phyloP scores from a whole-genome alignment of 495 filamentous ascomycete genomes.

The Xylaria longipes region DNA sequence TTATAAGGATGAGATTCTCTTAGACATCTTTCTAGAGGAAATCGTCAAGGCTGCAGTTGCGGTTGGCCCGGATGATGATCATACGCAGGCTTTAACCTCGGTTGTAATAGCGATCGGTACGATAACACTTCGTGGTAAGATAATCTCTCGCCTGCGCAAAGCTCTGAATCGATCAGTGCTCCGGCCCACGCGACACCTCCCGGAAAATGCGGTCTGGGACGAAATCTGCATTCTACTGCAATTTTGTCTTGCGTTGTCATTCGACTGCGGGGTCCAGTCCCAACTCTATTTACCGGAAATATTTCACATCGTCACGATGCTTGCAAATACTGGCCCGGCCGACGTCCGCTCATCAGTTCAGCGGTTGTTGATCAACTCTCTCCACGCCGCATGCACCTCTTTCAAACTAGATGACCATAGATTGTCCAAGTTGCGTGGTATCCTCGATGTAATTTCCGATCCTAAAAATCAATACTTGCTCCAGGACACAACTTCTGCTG shows the following conservation, averaged over 20 bases:
- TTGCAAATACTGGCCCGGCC: constrained; percentile 65
- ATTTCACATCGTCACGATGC: constrained; percentile 71
- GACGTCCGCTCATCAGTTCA: constrained; percentile 63
- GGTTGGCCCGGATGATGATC: constrained; percentile 61
- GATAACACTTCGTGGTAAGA: constrained; percentile 64
- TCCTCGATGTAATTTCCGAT: constrained; percentile 62
- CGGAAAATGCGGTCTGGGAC: constrained; percentile 67
- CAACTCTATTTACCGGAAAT: constrained; percentile 70
- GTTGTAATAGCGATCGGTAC: constrained; percentile 66
- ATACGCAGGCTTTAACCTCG: constrained; percentile 65
- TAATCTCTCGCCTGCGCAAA: constrained; percentile 67
- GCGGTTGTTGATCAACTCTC: constrained; percentile 65
- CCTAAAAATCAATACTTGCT: constrained; percentile 54
- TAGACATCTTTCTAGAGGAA: constrained; percentile 70
- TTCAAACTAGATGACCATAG: constrained; percentile 63
- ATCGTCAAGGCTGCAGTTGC: constrained; percentile 64
- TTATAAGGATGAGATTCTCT: constrained; percentile 63
- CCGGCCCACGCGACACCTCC: constrained; percentile 63
- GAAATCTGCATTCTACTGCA: constrained; percentile 69
- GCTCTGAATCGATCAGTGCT: constrained; percentile 67
- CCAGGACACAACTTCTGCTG: constrained; percentile 52
- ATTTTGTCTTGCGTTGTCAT: constrained; percentile 67
- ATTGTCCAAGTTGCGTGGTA: constrained; percentile 57
- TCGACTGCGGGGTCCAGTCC: constrained; percentile 67
- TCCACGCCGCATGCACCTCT: constrained; percentile 69